Evolutionary conservation across 345 rosid species (phyloP).

Genomic region (Citrus unshiu): DNA sequence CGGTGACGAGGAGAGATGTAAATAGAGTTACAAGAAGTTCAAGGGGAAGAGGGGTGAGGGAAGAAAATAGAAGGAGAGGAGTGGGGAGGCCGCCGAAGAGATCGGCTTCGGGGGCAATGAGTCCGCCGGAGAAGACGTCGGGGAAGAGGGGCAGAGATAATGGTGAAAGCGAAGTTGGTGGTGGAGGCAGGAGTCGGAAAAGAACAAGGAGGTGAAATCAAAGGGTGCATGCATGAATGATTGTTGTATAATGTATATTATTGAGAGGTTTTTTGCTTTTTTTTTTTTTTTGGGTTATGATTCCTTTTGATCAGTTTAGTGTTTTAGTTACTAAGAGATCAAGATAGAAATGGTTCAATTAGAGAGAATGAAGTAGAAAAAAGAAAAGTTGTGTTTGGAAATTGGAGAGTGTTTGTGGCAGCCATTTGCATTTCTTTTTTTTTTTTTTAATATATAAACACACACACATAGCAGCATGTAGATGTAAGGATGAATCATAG

Average conservation of each 20-base stretch:
- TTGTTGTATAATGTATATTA: constrained; percentile 36
- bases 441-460: neutral
- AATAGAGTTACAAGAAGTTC: constrained; percentile 36
- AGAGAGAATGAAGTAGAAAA: neutral
- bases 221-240: neutral
- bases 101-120: neutral
- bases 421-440: neutral
- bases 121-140: neutral
- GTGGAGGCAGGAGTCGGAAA: constrained; percentile 33
- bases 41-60: constrained; percentile 35
- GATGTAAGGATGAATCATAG: neutral
- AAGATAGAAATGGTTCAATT: constrained; percentile 3
- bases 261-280: neutral
- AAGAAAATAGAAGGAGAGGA: constrained; percentile 31
- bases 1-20: constrained; percentile 11
- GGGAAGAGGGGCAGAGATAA: constrained; percentile 39
- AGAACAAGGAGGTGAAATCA: constrained; percentile 36
- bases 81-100: constrained; percentile 40
- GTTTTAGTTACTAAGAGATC: neutral
- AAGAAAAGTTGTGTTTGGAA: neutral
- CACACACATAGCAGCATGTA: neutral
- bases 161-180: constrained; percentile 18
- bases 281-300: neutral
- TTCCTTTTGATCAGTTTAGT: neutral
- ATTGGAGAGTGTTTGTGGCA: neutral